Conservation (phyloP, 202 grass and related monocot genomes). For the Brachypodium distachyon region DNA sequence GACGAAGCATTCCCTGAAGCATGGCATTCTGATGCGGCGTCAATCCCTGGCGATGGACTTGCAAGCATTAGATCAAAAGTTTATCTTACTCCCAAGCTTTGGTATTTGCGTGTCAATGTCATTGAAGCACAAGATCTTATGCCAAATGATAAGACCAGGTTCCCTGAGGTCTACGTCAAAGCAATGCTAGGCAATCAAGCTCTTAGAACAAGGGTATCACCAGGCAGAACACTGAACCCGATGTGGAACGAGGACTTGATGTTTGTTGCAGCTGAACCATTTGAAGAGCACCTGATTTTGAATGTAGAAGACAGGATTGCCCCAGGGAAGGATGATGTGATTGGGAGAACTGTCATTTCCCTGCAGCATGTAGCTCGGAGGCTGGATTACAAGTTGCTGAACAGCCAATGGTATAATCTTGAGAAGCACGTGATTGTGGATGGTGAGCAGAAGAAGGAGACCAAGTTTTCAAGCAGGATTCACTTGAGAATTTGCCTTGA, state of each 20-base stretch:
- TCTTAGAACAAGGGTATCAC: constrained; percentile 21
- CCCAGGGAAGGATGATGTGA: constrained; percentile 51
- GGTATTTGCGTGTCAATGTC: constrained; percentile 45
- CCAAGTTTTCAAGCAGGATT: constrained; percentile 56
- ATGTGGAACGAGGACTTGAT: constrained; percentile 63
- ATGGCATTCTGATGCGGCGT: constrained; percentile 46
- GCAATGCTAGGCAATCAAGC: constrained; percentile 35
- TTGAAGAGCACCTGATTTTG: constrained; percentile 57
- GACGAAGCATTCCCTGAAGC: no score
- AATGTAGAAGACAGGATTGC: constrained; percentile 54
- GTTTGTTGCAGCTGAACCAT: constrained; percentile 68
- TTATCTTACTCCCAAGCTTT: constrained; percentile 44
- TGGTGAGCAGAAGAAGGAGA: constrained; percentile 56
- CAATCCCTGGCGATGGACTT: constrained; percentile 26
- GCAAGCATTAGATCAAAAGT: constrained; percentile 42
- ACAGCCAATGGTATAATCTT: constrained; percentile 45
- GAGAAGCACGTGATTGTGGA: constrained; percentile 63
- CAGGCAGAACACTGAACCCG: constrained; percentile 33
- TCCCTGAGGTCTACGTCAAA: constrained; percentile 36
- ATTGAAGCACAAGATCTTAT: constrained; percentile 41
- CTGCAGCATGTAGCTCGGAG: constrained; percentile 51
- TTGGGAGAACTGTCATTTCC: constrained; percentile 44
- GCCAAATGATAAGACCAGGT: constrained; percentile 28
- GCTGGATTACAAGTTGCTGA: constrained; percentile 39
- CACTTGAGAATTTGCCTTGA: constrained; percentile 70